These are phyloP conservation scores for Alnus rubra DNA, from an alignment of 306 rosid genomes.

Conservation along the genomic window DNA sequence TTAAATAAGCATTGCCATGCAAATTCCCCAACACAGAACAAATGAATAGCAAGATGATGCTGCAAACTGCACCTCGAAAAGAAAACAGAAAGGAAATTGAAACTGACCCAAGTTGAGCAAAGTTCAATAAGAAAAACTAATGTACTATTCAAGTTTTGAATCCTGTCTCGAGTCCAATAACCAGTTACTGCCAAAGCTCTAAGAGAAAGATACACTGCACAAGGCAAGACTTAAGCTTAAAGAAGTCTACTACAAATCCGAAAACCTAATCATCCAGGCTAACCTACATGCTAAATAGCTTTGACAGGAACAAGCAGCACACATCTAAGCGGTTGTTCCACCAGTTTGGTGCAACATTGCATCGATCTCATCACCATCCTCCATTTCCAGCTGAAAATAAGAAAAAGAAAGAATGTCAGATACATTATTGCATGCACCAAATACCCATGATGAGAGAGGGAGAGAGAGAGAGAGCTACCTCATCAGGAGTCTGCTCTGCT, in stretches of 20 bases:
- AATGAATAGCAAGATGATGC: background rate
- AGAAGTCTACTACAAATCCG: background rate
- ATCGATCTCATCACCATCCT: conserved; percentile 74
- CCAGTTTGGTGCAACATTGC: conserved; percentile 80
- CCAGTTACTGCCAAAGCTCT: too few relatives aligned
- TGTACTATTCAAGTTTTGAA: background rate
- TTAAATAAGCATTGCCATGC: background rate
- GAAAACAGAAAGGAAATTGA: background rate
- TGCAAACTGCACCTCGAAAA: background rate
- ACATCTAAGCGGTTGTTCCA: conserved; percentile 32
- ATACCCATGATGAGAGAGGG: background rate
- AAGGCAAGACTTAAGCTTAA: background rate
- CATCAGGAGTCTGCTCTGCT: conserved; percentile 70
- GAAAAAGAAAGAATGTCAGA: background rate
- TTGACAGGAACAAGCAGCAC: conserved; percentile 13
- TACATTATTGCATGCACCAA: background rate
- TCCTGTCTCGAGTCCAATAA: background rate
- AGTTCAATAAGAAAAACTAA: background rate
- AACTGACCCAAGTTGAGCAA: background rate
- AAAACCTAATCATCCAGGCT: background rate
- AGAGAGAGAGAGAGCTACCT: conserved; percentile 38
- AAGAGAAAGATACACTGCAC: background rate
- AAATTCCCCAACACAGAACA: background rate
- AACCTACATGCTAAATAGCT: background rate
- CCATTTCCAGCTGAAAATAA: conserved; percentile 60